Percentiles rank a stretch among this genome's conserved stretches.
phyloP scores from a whole-genome alignment of 2,329 filamentous ascomycete species.

The Fusarium pseudograminearum region DNA sequence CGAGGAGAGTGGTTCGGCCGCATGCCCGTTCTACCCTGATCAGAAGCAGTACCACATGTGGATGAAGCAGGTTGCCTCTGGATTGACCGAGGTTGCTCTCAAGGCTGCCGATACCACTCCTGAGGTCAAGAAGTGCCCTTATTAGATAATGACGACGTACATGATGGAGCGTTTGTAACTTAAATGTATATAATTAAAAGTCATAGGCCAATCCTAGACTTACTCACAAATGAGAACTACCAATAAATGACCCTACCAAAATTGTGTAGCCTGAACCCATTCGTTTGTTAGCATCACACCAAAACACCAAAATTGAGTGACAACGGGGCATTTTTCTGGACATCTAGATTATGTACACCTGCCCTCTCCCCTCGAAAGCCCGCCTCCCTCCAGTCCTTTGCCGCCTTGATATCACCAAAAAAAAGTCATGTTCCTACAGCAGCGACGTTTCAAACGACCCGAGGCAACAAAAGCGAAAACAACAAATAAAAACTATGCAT shows the following conservation, averaged over 20 bases:
- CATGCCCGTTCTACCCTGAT: slow-evolving; percentile 61
- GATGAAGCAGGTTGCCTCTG: slow-evolving; percentile 59
- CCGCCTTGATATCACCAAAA: slow-evolving; percentile 19
- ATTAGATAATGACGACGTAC: slow-evolving; percentile 18
- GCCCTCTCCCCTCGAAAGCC: slow-evolving; percentile 29
- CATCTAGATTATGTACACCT: slow-evolving; percentile 50
- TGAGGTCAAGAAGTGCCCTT: slow-evolving; percentile 35
- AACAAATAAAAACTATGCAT: slow-evolving; percentile 31
- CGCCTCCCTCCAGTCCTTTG: slow-evolving; percentile 12
- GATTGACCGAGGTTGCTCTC: slow-evolving; percentile 61
- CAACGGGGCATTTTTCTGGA: slow-evolving; percentile 45
- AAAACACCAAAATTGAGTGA: slow-evolving; percentile 35
- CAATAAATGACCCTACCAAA: background rate
- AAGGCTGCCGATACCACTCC: slow-evolving; percentile 43
- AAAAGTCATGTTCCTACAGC: slow-evolving; percentile 39
- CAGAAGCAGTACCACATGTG: slow-evolving; percentile 57
- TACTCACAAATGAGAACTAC: background rate
- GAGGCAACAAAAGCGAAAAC: slow-evolving; percentile 18
- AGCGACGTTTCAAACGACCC: slow-evolving; percentile 29
- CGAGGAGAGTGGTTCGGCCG: slow-evolving; percentile 23
- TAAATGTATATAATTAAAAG: slow-evolving; percentile 16
- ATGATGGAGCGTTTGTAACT: background rate
- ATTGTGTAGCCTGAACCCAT: too few relatives aligned
- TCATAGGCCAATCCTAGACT: background rate
- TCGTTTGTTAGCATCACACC: background rate